Evolutionary conservation across 2,329 filamentous ascomycete genomes (phyloP).

Genomic region (Tolypocladium tropicale): DNA sequence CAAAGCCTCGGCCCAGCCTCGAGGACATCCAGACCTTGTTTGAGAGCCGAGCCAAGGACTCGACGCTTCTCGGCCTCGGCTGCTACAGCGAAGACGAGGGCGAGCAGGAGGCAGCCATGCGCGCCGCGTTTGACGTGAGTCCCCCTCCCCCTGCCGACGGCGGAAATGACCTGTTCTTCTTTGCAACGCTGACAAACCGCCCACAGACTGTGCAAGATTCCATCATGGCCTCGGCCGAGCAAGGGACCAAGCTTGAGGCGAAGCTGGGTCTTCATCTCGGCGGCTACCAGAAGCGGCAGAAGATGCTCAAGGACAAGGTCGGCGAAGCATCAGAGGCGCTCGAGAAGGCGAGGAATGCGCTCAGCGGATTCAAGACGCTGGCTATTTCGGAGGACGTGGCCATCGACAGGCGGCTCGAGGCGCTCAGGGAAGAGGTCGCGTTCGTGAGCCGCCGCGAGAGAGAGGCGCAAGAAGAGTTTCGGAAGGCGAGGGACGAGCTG

Average conservation of each 20-base stretch:
- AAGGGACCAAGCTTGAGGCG: constrained; percentile 84
- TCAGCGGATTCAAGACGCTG: constrained; percentile 65
- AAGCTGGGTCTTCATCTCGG: constrained; percentile 81
- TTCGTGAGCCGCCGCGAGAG: constrained; percentile 74
- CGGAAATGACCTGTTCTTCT: background rate
- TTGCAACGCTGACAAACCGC: background rate
- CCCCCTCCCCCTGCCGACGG: background rate
- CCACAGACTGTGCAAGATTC: constrained; percentile 57
- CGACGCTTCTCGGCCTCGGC: constrained; percentile 66
- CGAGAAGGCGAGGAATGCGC: constrained; percentile 59
- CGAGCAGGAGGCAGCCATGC: constrained; percentile 52
- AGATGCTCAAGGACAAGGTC: constrained; percentile 72
- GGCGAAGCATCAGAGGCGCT: constrained; percentile 63
- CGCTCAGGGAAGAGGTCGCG: constrained; percentile 70
- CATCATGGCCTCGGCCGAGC: constrained; percentile 64
- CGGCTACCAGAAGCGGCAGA: constrained; percentile 81
- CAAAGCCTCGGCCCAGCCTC: constrained; percentile 35
- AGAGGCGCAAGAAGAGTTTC: constrained; percentile 83
- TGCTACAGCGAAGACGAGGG: constrained; percentile 72
- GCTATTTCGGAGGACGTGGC: constrained; percentile 73
- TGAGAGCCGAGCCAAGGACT: constrained; percentile 40
- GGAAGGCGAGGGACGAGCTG: constrained; percentile 67
- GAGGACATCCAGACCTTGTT: constrained; percentile 44
- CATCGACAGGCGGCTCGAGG: constrained; percentile 60
- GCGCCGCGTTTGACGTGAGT: constrained; percentile 63